These are phyloP conservation scores for Phytophthora cactorum DNA, from an alignment of 352 stramenopile species.

Conservation along the genomic window DNA sequence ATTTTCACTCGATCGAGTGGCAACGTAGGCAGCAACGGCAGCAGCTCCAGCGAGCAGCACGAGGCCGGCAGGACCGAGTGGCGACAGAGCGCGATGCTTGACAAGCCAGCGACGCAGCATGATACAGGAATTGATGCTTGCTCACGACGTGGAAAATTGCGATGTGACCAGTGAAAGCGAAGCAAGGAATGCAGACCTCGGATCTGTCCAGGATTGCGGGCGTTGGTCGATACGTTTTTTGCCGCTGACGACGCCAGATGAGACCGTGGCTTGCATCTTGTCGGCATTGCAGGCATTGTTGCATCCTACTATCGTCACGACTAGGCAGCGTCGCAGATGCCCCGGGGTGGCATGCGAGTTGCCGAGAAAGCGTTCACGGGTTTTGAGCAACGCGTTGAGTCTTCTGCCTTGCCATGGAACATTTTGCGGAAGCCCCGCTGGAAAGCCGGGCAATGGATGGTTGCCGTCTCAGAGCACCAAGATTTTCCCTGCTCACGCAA, in stretches of 20 bases:
- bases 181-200: background rate
- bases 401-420: background rate
- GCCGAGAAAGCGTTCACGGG: slow-evolving; percentile 4
- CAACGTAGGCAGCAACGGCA: slow-evolving; percentile 28
- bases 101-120: slow-evolving; percentile 37
- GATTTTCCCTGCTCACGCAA: slow-evolving; percentile 2
- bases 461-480: background rate
- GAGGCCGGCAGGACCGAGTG: slow-evolving; percentile 32
- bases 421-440: background rate
- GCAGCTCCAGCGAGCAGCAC: slow-evolving; percentile 31
- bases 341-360: slow-evolving; percentile 10
- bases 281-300: slow-evolving; percentile 11
- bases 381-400: slow-evolving; percentile 13
- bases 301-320: slow-evolving; percentile 19
- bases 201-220: slow-evolving; percentile 6
- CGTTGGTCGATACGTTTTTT: slow-evolving; percentile 12
- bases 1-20: slow-evolving; percentile 17
- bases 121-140: slow-evolving; percentile 2
- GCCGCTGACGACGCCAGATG: slow-evolving; percentile 21
- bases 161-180: slow-evolving; percentile 16
- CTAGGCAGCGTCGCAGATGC: slow-evolving; percentile 10
- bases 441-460: background rate
- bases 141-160: slow-evolving; percentile 19
- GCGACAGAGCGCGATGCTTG: slow-evolving; percentile 25
- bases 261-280: slow-evolving; percentile 28